Evolutionary conservation across 2,329 filamentous ascomycete species (phyloP), one percentile per base, ranked within the genome.

Genomic region (Alternaria postmessia): DNA sequence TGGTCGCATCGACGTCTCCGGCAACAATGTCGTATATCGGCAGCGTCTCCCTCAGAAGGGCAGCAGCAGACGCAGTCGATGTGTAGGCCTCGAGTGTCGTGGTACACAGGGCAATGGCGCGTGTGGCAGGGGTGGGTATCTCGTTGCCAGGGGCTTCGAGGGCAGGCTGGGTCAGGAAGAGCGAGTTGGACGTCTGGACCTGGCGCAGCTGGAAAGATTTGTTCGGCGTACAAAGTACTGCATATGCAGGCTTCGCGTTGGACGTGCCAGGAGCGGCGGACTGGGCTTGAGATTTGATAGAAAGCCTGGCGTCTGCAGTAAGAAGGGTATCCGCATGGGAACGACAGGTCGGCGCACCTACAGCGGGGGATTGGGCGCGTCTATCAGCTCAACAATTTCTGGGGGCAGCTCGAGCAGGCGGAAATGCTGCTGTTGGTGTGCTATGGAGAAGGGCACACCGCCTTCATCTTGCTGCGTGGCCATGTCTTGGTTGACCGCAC

Each of bases 111-210:
- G 82, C 80, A 62, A 83, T 77, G 55, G 80, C 81, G 62, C 78
- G 70, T 49, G 81, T 72, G 47, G 73, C 75, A 32, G 75, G 68
- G 38, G 67, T 58, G n/a, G 71, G 67, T 49, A 67, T 72, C 38
- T 73, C 67, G 74, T 74, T 72, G 72, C 68, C 71, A 70, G 75
- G 75, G 64, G 74, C 72, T 22, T 75, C 69, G 57, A 80, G 81
- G 5, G 61, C 59, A 42, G 83, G 81, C 51, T 78, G 78, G 24
- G 86, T 78, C 38, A 89, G 71, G 74, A 86, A 86, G 57, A 89
- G 80, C 36, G 85, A 87, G 66, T 90, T 90, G 26, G 87, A 89
- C 16, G 87, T 89, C 67, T 88, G 87, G 53, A 89, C 87, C 74
- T 89, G 87, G 66, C 87, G 86, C 52, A 89, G 77, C 59, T 84